Evolutionary conservation across 1,284 basidiomycete genomes (phyloP).

Genomic region (Austroboletus sp.): DNA sequence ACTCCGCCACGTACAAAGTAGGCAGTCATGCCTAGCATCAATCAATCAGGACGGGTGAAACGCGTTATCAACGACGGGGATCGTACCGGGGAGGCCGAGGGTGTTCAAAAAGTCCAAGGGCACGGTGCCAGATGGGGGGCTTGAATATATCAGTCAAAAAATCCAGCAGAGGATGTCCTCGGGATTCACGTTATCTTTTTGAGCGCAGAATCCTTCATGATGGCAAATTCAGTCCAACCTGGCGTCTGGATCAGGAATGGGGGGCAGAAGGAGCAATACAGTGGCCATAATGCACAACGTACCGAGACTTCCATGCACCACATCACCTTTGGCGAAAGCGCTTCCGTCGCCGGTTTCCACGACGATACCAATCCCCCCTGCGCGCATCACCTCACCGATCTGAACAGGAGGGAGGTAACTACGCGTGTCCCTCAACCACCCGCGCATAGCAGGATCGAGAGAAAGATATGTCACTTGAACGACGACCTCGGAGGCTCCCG

Average conservation of each 20-base stretch:
- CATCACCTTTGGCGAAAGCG: constrained; percentile 56
- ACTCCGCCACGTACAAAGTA: constrained; percentile 56
- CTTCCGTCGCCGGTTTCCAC: constrained; percentile 51
- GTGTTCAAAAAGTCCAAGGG: constrained; percentile 73
- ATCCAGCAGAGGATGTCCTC: not conserved
- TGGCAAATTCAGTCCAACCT: constrained; percentile 77
- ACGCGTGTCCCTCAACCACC: constrained; percentile 66
- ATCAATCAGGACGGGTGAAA: constrained; percentile 1
- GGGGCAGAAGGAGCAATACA: not conserved
- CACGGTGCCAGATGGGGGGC: constrained; percentile 49
- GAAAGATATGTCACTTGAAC: constrained; percentile 71
- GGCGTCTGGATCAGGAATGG: constrained; percentile 3
- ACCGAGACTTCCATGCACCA: constrained; percentile 58
- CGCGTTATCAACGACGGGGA: not conserved
- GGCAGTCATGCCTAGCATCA: constrained; percentile 62
- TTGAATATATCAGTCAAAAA: constrained; percentile 23
- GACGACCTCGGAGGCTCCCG: constrained; percentile 55
- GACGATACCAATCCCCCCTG: constrained; percentile 63
- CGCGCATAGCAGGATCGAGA: constrained; percentile 82
- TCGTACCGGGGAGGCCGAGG: constrained; percentile 62
- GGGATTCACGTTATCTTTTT: constrained; percentile 39
- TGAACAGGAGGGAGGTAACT: constrained; percentile 69
- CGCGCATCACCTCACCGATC: constrained; percentile 81
- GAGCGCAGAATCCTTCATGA: constrained; percentile 51
- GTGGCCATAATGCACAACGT: constrained; percentile 17